phyloP scores from a whole-genome alignment of 2,329 filamentous ascomycete genomes.

The Aspergillus ibericus region DNA sequence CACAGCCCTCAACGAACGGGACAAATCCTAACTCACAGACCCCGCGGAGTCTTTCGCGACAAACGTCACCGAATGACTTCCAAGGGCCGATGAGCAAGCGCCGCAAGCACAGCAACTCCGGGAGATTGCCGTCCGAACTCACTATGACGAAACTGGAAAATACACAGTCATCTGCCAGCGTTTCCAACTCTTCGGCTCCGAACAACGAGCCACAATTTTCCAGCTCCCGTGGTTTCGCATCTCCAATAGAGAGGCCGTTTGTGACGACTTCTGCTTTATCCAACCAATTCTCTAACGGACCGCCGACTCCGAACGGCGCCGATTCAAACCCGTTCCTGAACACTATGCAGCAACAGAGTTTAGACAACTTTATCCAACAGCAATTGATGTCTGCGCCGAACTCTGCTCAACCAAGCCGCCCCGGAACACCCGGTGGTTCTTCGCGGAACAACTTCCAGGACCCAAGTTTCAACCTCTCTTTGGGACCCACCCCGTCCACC shows the following conservation, averaged over 20 bases:
- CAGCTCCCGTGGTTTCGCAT: constrained; percentile 36
- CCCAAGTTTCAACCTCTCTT: constrained; percentile 27
- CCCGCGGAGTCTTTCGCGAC: constrained; percentile 67
- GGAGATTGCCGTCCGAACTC: constrained; percentile 70
- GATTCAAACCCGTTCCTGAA: constrained; percentile 62
- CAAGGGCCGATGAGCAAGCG: constrained; percentile 72
- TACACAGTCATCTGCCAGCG: constrained; percentile 35
- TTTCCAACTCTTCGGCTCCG: constrained; percentile 39
- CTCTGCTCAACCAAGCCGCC: constrained; percentile 73
- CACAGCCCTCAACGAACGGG: constrained; percentile 39
- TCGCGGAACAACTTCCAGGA: constrained; percentile 46
- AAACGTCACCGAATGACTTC: constrained; percentile 67
- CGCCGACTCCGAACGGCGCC: constrained; percentile 66
- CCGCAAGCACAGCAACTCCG: constrained; percentile 71
- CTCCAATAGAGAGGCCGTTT: constrained; percentile 49
- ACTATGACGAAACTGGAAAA: constrained; percentile 81
- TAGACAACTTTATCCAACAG: constrained; percentile 65
- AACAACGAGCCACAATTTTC: constrained; percentile 45
- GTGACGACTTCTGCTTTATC: constrained; percentile 44
- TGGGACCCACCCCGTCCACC: constrained; percentile 49
- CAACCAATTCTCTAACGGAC: constrained; percentile 57
- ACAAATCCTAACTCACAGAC: constrained; percentile 49
- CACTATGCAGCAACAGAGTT: constrained; percentile 59
- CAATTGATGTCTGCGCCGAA: constrained; percentile 70
- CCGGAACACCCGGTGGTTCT: constrained; percentile 64